Base-by-base conservation (phyloP, 805 yeast genomes). In the Ogataea nitratoaversa region DNA sequence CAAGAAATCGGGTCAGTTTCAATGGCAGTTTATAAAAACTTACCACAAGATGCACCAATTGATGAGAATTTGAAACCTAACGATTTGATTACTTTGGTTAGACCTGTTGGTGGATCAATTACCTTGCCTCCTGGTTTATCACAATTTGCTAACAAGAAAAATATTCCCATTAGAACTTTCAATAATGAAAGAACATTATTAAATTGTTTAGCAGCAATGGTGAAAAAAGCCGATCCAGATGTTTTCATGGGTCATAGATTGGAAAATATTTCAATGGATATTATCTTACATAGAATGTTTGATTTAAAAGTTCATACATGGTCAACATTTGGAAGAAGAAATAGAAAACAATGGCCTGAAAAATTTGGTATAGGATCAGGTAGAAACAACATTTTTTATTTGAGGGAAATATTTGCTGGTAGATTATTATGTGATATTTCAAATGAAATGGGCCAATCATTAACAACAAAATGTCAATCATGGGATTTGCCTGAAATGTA, bases 401-500 rank as follows among this genome's bases (percentile, higher is more conserved):
- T 86, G 14, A 70, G 84, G 37, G 89, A 86, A 41, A 73, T 87
- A 17, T 74, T 83, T 54, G 78, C 89, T 29, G 99, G 99, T 28
- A 74, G 99, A 52, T 71, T 93, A 41, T 55, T 91, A 34, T 87
- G 96, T 72, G 99, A 93, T 63, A 79, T 93, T 56, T 88, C 91
- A 37, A 93, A 93, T 62, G 96, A 88, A 54, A 76, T 90, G 79
- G 99, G 98, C 36, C 93, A 84, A 59, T 90, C 97, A 0, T 68
- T 91, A 47, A 88, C 96, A 4, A 69, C 83, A 4, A 88, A 89
- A 59, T 93, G 98, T 65, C 95, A 88, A 61, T 84, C 91, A 14
- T 93, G 96, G 96, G 95, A 87, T 43, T 69, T 93, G 42, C 71
- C 84, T 12, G 99, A 93, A 62, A 93, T 93, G 98, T 83, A 79